Percentiles rank a stretch among this genome's conserved stretches.
Evolutionary conservation across 2,329 filamentous ascomycete genomes (phyloP).

Genomic region (Penicillium expansum): DNA sequence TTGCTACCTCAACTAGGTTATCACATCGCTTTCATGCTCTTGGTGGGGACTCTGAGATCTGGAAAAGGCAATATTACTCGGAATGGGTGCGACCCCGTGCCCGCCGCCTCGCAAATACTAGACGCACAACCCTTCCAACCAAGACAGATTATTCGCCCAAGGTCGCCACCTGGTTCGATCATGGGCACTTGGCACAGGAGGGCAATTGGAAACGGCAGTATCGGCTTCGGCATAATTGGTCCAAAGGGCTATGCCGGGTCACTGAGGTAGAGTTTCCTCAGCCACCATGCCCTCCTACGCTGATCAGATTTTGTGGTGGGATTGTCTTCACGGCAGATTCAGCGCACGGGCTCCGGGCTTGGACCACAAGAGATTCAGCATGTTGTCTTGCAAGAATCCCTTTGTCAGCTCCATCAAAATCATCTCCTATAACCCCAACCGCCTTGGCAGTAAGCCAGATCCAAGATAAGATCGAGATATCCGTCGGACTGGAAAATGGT

Average conservation of each 20-base stretch:
- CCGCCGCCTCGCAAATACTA: slow-evolving; percentile 68
- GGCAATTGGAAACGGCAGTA: slow-evolving; percentile 86
- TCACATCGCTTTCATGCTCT: slow-evolving; percentile 73
- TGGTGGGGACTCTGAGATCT: slow-evolving; percentile 78
- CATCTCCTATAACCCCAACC: slow-evolving; percentile 62
- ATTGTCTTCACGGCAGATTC: slow-evolving; percentile 74
- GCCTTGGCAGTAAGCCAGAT: slow-evolving; percentile 42
- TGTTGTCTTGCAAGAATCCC: slow-evolving; percentile 54
- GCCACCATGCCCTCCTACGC: slow-evolving; percentile 56
- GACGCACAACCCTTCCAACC: slow-evolving; percentile 39
- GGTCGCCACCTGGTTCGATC: slow-evolving; percentile 60
- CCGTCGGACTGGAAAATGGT: slow-evolving; percentile 70
- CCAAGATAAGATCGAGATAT: slow-evolving; percentile 55
- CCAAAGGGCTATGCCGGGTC: slow-evolving; percentile 73
- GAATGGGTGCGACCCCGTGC: slow-evolving; percentile 82
- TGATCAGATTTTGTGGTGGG: slow-evolving; percentile 75
- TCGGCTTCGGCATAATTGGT: slow-evolving; percentile 87
- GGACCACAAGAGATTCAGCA: slow-evolving; percentile 65
- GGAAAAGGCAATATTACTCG: slow-evolving; percentile 84
- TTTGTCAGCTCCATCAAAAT: slow-evolving; percentile 48
- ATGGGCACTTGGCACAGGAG: slow-evolving; percentile 55
- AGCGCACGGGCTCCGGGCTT: slow-evolving; percentile 69
- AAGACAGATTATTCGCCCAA: slow-evolving; percentile 54
- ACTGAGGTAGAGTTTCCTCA: slow-evolving; percentile 68
- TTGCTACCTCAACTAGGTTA: slow-evolving; percentile 20